phyloP scores from a whole-genome alignment of 805 yeast species.

The Cyberlindnera maritima region DNA sequence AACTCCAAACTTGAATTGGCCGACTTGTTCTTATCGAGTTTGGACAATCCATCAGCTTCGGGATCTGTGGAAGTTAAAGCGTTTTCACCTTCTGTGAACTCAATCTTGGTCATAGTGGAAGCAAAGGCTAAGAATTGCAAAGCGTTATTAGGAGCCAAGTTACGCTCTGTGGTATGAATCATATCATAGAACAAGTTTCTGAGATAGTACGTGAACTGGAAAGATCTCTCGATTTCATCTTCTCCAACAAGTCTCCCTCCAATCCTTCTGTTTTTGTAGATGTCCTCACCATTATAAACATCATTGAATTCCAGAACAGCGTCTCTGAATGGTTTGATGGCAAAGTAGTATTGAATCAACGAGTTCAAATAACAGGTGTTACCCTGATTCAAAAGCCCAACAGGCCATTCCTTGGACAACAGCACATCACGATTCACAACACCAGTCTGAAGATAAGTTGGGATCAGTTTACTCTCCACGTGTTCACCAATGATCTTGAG shows the following conservation, averaged over 20 bases:
- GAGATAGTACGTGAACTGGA: constrained; percentile 74
- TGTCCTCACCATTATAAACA: constrained; percentile 31
- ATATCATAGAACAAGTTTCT: constrained; percentile 66
- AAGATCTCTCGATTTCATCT: constrained; percentile 77
- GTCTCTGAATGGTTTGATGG: constrained; percentile 76
- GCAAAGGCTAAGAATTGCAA: constrained; percentile 85
- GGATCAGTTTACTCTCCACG: constrained; percentile 53
- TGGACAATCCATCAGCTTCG: background rate
- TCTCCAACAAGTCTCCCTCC: constrained; percentile 84
- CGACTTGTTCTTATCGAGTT: background rate
- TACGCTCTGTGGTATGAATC: constrained; percentile 58
- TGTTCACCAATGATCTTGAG: constrained; percentile 52
- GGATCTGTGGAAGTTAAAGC: constrained; percentile 22
- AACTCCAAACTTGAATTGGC: background rate
- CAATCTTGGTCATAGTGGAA: constrained; percentile 65
- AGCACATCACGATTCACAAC: constrained; percentile 54
- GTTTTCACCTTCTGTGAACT: constrained; percentile 31
- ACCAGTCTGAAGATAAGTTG: constrained; percentile 59
- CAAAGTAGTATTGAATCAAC: constrained; percentile 83
- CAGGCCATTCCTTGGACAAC: constrained; percentile 75
- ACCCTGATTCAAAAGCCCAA: constrained; percentile 91
- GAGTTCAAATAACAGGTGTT: constrained; percentile 95
- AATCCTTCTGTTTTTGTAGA: constrained; percentile 56
- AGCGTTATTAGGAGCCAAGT: constrained; percentile 79
- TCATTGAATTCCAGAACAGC: constrained; percentile 55